Base-by-base conservation (phyloP, 495 filamentous ascomycete species). In the Aspergillus saccharolyticus region DNA sequence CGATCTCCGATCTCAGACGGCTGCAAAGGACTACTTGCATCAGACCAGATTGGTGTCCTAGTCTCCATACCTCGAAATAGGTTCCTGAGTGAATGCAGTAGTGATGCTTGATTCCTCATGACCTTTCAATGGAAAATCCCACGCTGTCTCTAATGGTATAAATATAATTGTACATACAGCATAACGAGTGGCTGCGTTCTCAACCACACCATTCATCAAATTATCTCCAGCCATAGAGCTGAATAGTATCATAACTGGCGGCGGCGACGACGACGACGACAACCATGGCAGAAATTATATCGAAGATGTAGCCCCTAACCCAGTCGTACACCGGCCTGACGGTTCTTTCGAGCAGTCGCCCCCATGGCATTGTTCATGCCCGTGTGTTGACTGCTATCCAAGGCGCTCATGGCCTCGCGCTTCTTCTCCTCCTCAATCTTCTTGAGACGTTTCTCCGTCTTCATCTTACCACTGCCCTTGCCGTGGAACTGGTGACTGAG, bases 401-500 rank as follows among this genome's bases (percentile, higher is more conserved):
- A 70, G 46, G 86, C 80, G 64, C 87, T 90, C 80, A 89, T 87
- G 0, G 88, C 82, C 76, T 89, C 85, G 61, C 84, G 82, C 68
- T 87, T 87, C 82, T 91, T 93, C 77, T 97, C 92, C 62, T 93
- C 90, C 55, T 93, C 94, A 73, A 96, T 93, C 83, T 94, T 96
- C 85, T 97, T 96, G 50, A 98, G 74, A 53, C 83, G 78, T 77
- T 97, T 97, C 78, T 97, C 93, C 21, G 91, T 97, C 86, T 98
- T 98, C 77, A 88, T 88, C 81, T 97, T 97, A 52, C 94, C 94
- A 66, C 87, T 91, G 44, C 92, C 91, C 76, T 97, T 97, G 53
- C 94, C 94, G 74, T 98, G 94, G 84, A 98, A 98, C 71, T 95
- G 89, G 74, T 98, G 94, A 64, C 85, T 90, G 46, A 97, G 78